Base-by-base conservation (phyloP, 2,329 filamentous ascomycete genomes). In the Macrophomina tecta region DNA sequence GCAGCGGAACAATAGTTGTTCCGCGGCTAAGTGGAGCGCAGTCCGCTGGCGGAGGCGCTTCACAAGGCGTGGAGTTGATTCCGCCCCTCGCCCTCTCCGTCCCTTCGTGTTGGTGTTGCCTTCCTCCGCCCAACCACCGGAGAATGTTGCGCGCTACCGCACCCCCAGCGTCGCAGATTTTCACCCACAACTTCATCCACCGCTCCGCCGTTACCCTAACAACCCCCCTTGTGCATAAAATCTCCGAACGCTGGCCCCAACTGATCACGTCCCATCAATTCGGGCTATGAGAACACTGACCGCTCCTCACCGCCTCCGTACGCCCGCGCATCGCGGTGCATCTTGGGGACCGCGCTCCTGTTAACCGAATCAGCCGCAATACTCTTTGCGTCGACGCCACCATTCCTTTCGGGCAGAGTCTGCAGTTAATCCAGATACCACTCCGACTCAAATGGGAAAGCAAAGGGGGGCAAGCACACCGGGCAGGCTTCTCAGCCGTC, bases 321-420 rank as follows among this genome's bases (percentile, higher is more conserved):
- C 23, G 23, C 23, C 23, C 23, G 23, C 23, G 23, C 9, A 34
- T 34, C 18, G 18, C 38, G 55, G 55, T 4, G 11, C 23, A 28
- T 45, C 40, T 34, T 16, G 8, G 18, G 55, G 28, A 45, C 40
- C 23, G 58, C 3, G 58, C 58, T 34, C 5, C 18, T 28, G 28
- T 5, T 40, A 30, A 8, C 58, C 58, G 58, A 61, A 49, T 49
- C 58, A 38, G 58, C 45, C 32, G 12, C 58, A 38, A 28, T 46
- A 2, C 30, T 11, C 18, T 40, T 49, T 28, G n/a, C 34, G 32
- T 32, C 16, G 23, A 32, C 58, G 45, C 58, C 45, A 62, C 58
- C 30, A 16, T 12, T 48, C 55, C 56, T 36, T 61, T 46, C 40
- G 14, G 55, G 53, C 34, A 28, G 36, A 38, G 18, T 6, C 16